Conservation (phyloP, 148 eudicot species). For the Suaeda aralocaspica region DNA sequence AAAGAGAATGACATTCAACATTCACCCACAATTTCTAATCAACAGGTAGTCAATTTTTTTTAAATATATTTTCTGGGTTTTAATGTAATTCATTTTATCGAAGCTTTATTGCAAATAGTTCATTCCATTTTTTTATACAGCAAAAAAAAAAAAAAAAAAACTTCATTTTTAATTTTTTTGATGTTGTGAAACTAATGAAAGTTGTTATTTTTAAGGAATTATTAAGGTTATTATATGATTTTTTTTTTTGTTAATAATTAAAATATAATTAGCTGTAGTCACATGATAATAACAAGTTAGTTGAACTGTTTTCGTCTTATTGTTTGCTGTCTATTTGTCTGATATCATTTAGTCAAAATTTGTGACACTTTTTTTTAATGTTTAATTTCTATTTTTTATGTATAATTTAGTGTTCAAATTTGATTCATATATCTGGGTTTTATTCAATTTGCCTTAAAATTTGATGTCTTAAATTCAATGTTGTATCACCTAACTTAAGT, state of each 20-base stretch:
- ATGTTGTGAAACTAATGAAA: background rate
- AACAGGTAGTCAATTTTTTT: constrained; percentile 18
- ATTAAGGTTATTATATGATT: too few species aligned
- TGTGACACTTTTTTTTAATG: too few species aligned
- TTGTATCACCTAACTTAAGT: background rate
- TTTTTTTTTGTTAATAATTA: background rate
- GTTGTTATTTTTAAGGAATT: background rate
- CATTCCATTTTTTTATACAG: background rate
- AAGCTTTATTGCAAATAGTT: background rate
- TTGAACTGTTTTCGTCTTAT: constrained; percentile 4
- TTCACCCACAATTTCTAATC: constrained; percentile 18
- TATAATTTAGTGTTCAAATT: background rate
- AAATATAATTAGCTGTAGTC: background rate
- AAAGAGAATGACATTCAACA: constrained; percentile 10
- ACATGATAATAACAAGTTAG: constrained; percentile 1
- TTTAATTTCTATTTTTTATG: background rate
- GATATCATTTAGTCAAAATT: background rate
- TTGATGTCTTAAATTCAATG: background rate
- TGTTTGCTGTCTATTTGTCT: background rate
- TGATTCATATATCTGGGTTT: background rate
- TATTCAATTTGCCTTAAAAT: background rate
- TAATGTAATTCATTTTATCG: too few species aligned
- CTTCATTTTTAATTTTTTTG: background rate
- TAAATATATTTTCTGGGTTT: background rate
- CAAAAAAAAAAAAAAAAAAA: background rate